These are phyloP conservation scores for Sporothrix protearum DNA, from an alignment of 2,329 filamentous ascomycete genomes.

Conservation along the genomic window DNA sequence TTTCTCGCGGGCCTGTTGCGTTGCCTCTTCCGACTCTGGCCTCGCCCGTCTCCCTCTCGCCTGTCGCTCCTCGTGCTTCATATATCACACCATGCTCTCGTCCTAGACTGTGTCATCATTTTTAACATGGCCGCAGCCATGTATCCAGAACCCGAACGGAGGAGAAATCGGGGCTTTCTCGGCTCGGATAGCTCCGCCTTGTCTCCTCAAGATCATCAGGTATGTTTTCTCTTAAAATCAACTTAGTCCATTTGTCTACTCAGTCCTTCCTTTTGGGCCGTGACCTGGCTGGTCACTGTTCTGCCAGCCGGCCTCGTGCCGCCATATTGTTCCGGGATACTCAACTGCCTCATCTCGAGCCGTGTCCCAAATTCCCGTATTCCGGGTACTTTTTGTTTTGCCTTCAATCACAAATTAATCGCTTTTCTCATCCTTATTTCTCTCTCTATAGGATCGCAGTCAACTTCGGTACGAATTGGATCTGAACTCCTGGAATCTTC, in stretches of 20 bases:
- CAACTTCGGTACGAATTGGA: constrained; percentile 53
- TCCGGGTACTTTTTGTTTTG: neutral
- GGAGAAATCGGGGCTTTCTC: constrained; percentile 49
- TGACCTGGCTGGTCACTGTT: neutral
- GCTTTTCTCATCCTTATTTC: neutral
- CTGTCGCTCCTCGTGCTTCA: neutral
- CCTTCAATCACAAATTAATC: neutral
- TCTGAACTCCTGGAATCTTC: constrained; percentile 52
- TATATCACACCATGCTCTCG: constrained; percentile 1
- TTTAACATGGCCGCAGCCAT: constrained; percentile 28
- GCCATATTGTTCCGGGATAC: neutral
- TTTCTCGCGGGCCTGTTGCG: neutral
- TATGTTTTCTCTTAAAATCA: constrained; percentile 32
- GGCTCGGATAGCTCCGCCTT: constrained; percentile 51
- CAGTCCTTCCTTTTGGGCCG: neutral
- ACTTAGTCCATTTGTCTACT: neutral
- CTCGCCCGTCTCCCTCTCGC: neutral
- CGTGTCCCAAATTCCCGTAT: neutral
- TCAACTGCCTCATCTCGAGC: neutral
- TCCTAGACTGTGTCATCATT: neutral
- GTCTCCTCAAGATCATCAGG: constrained; percentile 48
- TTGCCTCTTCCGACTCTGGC: neutral
- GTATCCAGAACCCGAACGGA: constrained; percentile 38
- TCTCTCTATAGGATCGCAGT: constrained; percentile 43
- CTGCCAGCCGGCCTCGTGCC: neutral